Conservation (phyloP, 164 flowering plant genomes). For the Litsea cubeba region DNA sequence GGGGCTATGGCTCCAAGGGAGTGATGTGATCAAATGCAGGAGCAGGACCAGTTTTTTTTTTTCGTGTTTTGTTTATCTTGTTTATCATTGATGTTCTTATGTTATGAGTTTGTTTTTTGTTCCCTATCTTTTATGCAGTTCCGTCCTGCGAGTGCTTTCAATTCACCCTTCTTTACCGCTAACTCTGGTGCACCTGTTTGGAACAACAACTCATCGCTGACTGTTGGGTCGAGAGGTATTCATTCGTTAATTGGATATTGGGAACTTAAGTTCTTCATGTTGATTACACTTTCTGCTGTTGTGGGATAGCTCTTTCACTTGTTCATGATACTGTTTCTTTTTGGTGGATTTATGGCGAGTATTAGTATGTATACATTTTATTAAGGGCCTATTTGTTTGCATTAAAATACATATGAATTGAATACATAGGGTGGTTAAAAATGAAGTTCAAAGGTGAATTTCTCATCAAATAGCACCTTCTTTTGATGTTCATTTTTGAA, state of each 20-base stretch:
- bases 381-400: no score
- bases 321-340: background rate
- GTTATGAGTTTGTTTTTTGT: background rate
- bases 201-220: constrained; percentile 72
- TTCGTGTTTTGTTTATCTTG: background rate
- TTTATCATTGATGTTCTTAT: no score
- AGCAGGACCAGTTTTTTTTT: background rate
- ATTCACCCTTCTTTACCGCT: constrained; percentile 61
- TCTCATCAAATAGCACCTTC: no score
- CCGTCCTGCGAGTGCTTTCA: constrained; percentile 70
- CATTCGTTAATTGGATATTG: background rate
- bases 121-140: constrained; percentile 32
- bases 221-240: constrained; percentile 78
- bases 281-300: background rate
- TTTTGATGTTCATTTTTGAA: no score
- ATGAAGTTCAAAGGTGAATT: no score
- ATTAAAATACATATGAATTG: no score
- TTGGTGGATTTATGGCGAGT: background rate
- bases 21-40: background rate
- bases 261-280: constrained; percentile 1
- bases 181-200: constrained; percentile 81
- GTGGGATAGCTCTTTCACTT: background rate
- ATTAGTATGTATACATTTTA: background rate
- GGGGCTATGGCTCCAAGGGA: no score
- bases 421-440: no score